Base-by-base conservation (phyloP, 306 rosid genomes). In the Rosa rugosa region DNA sequence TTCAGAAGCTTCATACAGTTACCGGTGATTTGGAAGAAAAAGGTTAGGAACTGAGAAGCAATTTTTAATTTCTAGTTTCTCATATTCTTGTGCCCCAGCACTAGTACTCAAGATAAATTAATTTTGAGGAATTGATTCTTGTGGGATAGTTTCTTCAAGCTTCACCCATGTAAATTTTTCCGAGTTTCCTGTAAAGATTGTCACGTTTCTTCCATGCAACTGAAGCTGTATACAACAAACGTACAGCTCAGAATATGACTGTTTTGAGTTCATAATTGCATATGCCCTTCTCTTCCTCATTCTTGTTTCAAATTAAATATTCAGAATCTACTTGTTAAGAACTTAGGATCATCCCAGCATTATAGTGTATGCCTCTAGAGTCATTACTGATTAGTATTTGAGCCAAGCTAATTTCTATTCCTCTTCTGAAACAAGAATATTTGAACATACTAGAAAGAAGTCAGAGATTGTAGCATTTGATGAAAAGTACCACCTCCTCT, bases 41-140 rank as follows among this genome's bases (percentile, higher is more conserved):
- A 53, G 64, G 77, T 38, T 40, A 54, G 51, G 77, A 56, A 54
- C 38, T 54, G 77, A 73, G 36, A 73, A 54, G 51, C 67, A 56
- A 40, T 3, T 73, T 54, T 6, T 3, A 34, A 5, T 22, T 25
- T 56, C 38, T 36, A 5, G n/a, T 50, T 72, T 49, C 63, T 72
- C 49, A 36, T 36, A 3, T 22, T 73, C 6, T 73, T 22, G 14
- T 40, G 14, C 62, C 5, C 64, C 42, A 51, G 18, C 8, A 53
- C 62, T 31, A 38, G 46, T 36, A 16, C 75, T 71, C 75, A 8
- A 14, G 34, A 72, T 72, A 34, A 10, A 34, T 68, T 71, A 49
- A 25, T 71, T 12, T 65, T 2, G 71, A 65, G 25, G 11, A 34
- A 4, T 65, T 8, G 71, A 11, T 65, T 25, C 71, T 50, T 72